Percentiles rank a stretch among this genome's conserved stretches.
phyloP scores from a whole-genome alignment of 2,329 filamentous ascomycete species.

The Colletotrichum truncatum region DNA sequence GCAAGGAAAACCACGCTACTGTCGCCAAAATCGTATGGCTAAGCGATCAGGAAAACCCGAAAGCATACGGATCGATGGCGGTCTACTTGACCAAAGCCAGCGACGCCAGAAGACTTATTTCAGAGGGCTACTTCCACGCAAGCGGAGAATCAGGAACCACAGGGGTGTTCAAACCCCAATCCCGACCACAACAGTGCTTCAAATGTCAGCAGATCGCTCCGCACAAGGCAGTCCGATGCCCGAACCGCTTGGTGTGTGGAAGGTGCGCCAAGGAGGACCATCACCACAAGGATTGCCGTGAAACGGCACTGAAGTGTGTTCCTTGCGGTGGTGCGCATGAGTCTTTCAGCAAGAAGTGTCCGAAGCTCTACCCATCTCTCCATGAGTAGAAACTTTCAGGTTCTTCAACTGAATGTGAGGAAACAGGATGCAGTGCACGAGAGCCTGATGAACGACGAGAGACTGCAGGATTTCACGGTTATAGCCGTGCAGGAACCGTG shows the following conservation, averaged over 20 bases:
- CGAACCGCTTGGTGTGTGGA: background rate
- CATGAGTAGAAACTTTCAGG: conserved; percentile 32
- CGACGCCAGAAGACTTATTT: background rate
- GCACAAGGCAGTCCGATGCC: background rate
- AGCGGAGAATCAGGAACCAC: background rate
- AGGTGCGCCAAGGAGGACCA: background rate
- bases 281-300: background rate
- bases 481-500: conserved; percentile 32
- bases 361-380: conserved; percentile 30
- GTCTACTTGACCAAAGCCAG: background rate
- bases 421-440: conserved; percentile 30
- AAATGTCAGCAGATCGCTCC: background rate
- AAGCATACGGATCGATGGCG: background rate
- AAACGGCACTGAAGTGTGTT: conserved; percentile 23
- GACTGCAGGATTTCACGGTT: conserved; percentile 22
- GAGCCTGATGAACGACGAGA: conserved; percentile 34
- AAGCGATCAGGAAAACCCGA: background rate
- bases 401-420: conserved; percentile 32
- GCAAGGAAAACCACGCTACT: too few relatives aligned
- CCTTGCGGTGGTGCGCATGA: conserved; percentile 33
- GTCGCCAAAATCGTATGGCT: background rate
- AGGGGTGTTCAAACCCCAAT: background rate
- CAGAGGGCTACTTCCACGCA: background rate
- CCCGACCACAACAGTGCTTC: background rate
- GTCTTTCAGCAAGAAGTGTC: conserved; percentile 35